Base-by-base conservation (phyloP, 2,329 filamentous ascomycete genomes). In the Didymellaceae sp. region DNA sequence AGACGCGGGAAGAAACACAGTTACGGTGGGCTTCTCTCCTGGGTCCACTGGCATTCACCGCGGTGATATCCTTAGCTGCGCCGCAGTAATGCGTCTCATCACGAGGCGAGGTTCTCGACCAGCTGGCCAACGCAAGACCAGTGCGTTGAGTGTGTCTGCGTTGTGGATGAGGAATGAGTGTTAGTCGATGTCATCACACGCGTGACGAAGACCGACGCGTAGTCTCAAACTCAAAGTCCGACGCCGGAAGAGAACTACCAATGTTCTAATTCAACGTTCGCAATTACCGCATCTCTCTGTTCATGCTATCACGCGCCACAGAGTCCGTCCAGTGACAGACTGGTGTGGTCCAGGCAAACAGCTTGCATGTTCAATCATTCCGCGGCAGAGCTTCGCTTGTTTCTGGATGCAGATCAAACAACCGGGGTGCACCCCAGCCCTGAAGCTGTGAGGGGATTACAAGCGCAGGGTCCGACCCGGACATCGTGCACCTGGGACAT, bases 361-460 rank as follows among this genome's bases (percentile, higher is more conserved):
- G 41, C 34, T 24, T 51, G 47, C 18, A 14, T 28, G 22, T 30
- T 33, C 50, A 59, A 57, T 61, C 45, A 56, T 48, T 51, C 50
- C 45, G 60, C 53, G 57, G 57, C 58, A 45, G 30, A 30, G 31
- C 25, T 49, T 57, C 58, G 56, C 63, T 59, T 64, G 61, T 64
- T 67, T 62, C 58, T 38, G 45, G 42, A 43, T 37, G 63, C 39
- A 55, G 65, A 68, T 68, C 65, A 68, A 60, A 68, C 65, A 38
- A 52, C 49, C 24, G 20, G 39, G 41, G 44, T 35, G 40, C 40
- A 45, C 47, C 50, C 45, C 45, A 22, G 35, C 40, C 28, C 44
- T 55, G 48, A 50, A 45, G 45, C 55, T 53, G 57, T 45, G 39
- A 54, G 25, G 25, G 37, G 46, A 48, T 33, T 26, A 20, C 42